Conservation (phyloP, 192 early-diverging fungal species). For the Rhizophagus prolifer region DNA sequence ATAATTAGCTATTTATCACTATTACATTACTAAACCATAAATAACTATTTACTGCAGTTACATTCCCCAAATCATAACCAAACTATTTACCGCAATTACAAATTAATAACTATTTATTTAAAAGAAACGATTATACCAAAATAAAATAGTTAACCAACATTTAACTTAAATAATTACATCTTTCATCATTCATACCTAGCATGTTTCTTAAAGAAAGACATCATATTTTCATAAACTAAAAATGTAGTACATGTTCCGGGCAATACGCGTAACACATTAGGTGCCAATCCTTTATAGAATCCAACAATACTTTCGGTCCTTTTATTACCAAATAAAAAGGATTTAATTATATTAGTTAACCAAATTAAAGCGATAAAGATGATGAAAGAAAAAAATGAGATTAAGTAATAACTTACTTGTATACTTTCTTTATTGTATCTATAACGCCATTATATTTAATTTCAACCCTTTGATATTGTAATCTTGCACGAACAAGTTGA, state of each 20-base stretch:
- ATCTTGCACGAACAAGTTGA: constrained; percentile 82
- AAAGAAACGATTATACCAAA: no score
- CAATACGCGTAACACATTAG: constrained; percentile 83
- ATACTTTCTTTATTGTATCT: constrained; percentile 70
- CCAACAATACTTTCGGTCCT: constrained; percentile 73
- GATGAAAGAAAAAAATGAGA: not conserved
- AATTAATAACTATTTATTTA: no score
- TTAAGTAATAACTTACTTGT: constrained; percentile 35
- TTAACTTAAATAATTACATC: no score
- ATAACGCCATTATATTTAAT: constrained; percentile 70
- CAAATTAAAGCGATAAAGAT: no score
- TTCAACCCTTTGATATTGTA: constrained; percentile 64
- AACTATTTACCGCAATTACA: no score
- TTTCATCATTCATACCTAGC: constrained; percentile 36
- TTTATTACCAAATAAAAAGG: not conserved
- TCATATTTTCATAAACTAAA: constrained; percentile 87
- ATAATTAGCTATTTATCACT: no score
- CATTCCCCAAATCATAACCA: no score
- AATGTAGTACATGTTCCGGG: constrained; percentile 96
- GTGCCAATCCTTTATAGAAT: constrained; percentile 92
- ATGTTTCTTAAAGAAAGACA: constrained; percentile 57
- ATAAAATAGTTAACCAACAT: no score
- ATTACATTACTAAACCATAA: no score
- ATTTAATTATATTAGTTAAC: not conserved
- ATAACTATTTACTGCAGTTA: no score